Conservation (phyloP, 257 asterid genomes). For the Nicotiana benthamiana region DNA sequence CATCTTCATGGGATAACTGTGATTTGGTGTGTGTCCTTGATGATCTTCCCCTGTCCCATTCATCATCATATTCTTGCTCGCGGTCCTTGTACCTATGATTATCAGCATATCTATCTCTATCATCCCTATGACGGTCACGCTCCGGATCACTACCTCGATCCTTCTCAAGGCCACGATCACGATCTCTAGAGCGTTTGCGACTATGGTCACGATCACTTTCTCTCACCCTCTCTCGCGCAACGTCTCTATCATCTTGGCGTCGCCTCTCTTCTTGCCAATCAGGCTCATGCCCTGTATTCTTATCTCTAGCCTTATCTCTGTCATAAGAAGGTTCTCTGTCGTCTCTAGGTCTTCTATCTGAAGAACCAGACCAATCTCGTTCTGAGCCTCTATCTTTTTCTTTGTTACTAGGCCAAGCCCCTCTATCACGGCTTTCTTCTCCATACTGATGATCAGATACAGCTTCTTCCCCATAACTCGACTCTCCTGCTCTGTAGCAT, state of each 20-base stretch:
- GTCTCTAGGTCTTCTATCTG: conserved; percentile 68
- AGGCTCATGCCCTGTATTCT: conserved; percentile 37
- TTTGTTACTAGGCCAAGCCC: conserved; percentile 55
- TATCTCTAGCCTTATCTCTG: conserved; percentile 50
- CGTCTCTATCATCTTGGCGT: conserved; percentile 55
- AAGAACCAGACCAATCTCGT: conserved; percentile 80
- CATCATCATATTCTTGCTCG: conserved; percentile 57
- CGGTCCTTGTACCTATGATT: conserved; percentile 58
- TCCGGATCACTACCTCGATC: conserved; percentile 23
- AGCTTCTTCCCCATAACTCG: conserved; percentile 88
- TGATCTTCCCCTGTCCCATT: conserved; percentile 61
- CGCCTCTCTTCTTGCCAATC: conserved; percentile 62
- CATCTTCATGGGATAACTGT: conserved; percentile 33
- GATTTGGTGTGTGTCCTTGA: conserved; percentile 62
- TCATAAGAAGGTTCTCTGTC: conserved; percentile 68
- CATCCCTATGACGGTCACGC: conserved; percentile 48
- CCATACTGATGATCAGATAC: conserved; percentile 81
- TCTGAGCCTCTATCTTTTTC: conserved; percentile 80
- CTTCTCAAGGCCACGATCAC: conserved; percentile 46
- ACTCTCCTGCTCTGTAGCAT: conserved; percentile 77
- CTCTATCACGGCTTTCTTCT: conserved; percentile 73
- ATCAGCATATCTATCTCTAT: conserved; percentile 54
- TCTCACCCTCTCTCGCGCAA: conserved; percentile 50
- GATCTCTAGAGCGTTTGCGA: conserved; percentile 35
- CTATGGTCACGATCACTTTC: conserved; percentile 34